Evolutionary conservation across 2,329 filamentous ascomycete species (phyloP), one percentile per base, ranked within the genome.

Genomic region (Fusarium fujikuroi): DNA sequence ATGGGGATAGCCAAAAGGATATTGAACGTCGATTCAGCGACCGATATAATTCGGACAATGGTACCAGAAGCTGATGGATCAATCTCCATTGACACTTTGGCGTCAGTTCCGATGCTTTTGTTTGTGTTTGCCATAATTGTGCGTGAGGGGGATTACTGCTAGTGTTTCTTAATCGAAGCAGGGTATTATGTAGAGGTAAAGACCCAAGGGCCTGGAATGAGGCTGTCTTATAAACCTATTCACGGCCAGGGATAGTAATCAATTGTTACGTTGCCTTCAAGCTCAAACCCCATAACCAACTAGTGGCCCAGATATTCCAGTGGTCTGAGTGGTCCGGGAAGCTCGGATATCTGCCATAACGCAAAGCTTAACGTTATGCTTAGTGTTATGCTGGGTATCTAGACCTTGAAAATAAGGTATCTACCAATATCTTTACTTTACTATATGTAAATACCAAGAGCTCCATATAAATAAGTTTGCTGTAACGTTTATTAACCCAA

Each of bases 321-420:
- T 30, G 7, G 16, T n/a, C 19, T 7, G 21, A 49, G 28, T 30
- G 21, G 46, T 18, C 46, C 28, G 9, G 28, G 28, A 30, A 49
- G 46, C 46, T 7, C 21, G 21, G 19, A 32, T 49, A 32, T 9
- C 19, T 18, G 28, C 9, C 14, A n/a, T 30, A 49, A 30, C 7
- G 15, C 10, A 16, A 49, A n/a, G 7, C 4, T 32, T 7, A 16
- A 6, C 23, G 18, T 46, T 28, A 28, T 46, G 18, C 23, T 46
- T 19, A 4, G 1, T 18, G 18, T 46, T 46, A 46, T 46, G 23
- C 40, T 43, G 15, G 9, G 9, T 5, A 18, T 7, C 14, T 21
- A 0, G 7, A 10, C 6, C 9, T n/a, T 11, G 16, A 19, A 9
- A 11, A 3, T 3, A 30, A 5, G 2, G 9, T 2, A 30, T 47